These are phyloP conservation scores for Physcia stellaris DNA, from an alignment of 495 filamentous ascomycete genomes.

Conservation along the genomic window DNA sequence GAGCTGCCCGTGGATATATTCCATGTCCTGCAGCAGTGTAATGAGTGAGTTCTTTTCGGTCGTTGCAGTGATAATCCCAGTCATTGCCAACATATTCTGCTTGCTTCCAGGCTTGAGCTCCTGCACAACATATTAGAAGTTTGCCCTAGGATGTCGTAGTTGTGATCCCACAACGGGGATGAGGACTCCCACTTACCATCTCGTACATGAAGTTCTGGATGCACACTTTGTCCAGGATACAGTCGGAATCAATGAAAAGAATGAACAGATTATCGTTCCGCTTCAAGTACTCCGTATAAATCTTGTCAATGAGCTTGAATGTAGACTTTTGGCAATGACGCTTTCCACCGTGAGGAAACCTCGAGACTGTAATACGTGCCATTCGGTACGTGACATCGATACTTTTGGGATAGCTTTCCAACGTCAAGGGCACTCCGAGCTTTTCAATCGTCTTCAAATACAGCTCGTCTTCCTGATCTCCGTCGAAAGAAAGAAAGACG, in stretches of 20 bases:
- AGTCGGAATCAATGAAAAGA: conserved; percentile 96
- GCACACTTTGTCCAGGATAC: conserved; percentile 83
- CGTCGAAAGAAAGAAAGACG: conserved; percentile 93
- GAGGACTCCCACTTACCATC: conserved; percentile 50
- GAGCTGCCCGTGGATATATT: conserved; percentile 94
- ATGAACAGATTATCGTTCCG: conserved; percentile 88
- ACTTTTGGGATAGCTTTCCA: conserved; percentile 71
- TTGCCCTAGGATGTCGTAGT: too few species aligned
- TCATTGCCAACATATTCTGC: conserved; percentile 95
- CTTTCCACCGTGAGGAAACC: conserved; percentile 91
- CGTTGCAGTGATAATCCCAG: conserved; percentile 91
- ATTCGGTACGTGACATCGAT: conserved; percentile 80
- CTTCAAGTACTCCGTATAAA: conserved; percentile 81
- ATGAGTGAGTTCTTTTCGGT: conserved; percentile 80
- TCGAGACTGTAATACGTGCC: conserved; percentile 78
- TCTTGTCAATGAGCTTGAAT: conserved; percentile 87
- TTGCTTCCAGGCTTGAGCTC: conserved; percentile 90
- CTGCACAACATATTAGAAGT: conserved; percentile 8
- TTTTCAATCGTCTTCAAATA: conserved; percentile 82
- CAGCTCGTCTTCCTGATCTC: conserved; percentile 72
- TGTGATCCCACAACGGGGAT: too few species aligned
- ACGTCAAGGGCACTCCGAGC: conserved; percentile 67
- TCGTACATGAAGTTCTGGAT: conserved; percentile 98
- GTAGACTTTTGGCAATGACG: conserved; percentile 86
- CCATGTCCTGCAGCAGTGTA: conserved; percentile 92